Percentiles rank a stretch among this genome's conserved stretches.
Evolutionary conservation across 805 yeast species (phyloP).

Genomic region (Komagataella pastoris): DNA sequence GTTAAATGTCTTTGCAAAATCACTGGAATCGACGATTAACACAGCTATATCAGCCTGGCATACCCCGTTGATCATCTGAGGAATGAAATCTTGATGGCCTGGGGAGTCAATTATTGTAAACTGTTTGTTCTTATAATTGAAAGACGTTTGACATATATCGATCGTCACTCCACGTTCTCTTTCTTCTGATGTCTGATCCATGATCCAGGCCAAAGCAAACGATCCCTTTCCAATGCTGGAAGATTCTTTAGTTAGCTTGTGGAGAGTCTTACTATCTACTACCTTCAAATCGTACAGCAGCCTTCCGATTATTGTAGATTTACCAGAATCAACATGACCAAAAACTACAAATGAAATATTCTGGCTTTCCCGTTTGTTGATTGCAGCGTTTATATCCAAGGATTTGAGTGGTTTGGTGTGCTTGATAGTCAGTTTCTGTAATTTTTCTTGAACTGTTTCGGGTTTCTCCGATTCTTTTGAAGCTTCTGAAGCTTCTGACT

Average conservation of each 20-base stretch:
- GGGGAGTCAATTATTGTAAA: slow-evolving; percentile 78
- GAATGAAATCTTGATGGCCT: slow-evolving; percentile 73
- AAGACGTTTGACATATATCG: slow-evolving; percentile 57
- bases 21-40: slow-evolving; percentile 57
- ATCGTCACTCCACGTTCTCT: slow-evolving; percentile 68
- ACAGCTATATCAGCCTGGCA: slow-evolving; percentile 68
- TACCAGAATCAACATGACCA: slow-evolving; percentile 83
- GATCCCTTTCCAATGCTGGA: slow-evolving; percentile 61
- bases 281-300: slow-evolving; percentile 53
- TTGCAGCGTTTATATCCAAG: slow-evolving; percentile 24
- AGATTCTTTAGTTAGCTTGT: slow-evolving; percentile 51
- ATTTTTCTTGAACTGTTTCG: slow-evolving; percentile 4
- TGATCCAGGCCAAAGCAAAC: slow-evolving; percentile 74
- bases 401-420: slow-evolving; percentile 28
- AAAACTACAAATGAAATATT: slow-evolving; percentile 63
- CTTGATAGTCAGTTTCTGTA: slow-evolving; percentile 4
- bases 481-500: neutral
- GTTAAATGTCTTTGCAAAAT: slow-evolving; percentile 58
- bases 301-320: slow-evolving; percentile 70
- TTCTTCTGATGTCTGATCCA: slow-evolving; percentile 74
- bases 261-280: slow-evolving; percentile 49
- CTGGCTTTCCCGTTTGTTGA: slow-evolving; percentile 24
- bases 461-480: slow-evolving; percentile 2
- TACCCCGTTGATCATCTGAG: slow-evolving; percentile 78
- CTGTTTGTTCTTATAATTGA: slow-evolving; percentile 38